Evolutionary conservation across 208 protist species (phyloP).

Genomic region (Angomonas ambiguus): DNA sequence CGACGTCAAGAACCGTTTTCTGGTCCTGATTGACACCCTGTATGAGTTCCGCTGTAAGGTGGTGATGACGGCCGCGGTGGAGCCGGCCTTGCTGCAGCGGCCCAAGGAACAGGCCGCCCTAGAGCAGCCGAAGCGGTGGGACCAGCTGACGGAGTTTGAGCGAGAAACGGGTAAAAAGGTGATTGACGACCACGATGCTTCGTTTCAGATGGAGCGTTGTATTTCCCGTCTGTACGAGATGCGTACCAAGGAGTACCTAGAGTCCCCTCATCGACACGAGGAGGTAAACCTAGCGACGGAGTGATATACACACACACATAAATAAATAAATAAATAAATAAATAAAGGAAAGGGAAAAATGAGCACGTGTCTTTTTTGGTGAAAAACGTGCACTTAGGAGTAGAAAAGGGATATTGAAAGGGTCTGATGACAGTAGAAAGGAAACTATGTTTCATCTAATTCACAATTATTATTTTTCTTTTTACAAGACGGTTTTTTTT

Average conservation of each 20-base stretch:
- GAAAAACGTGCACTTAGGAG: too few relatives aligned
- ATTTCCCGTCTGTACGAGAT: constrained; percentile 87
- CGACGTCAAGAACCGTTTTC: constrained; percentile 83
- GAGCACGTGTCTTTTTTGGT: too few relatives aligned
- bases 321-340: background rate
- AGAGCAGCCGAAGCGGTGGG: constrained; percentile 22
- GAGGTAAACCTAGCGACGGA: constrained; percentile 30
- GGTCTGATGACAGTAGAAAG: too few relatives aligned
- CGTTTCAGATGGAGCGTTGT: constrained; percentile 86
- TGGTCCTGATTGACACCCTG: constrained; percentile 86
- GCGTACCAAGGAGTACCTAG: constrained; percentile 81
- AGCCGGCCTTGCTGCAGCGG: constrained; percentile 47
- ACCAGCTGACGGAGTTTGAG: constrained; percentile 64
- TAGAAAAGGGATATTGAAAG: too few relatives aligned
- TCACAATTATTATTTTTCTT: constrained; percentile 13
- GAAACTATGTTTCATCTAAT: too few relatives aligned
- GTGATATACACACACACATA: constrained; percentile 8
- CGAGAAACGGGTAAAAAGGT: constrained; percentile 63
- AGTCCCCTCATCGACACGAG: constrained; percentile 45
- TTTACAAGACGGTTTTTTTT: constrained; percentile 8
- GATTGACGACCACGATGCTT: constrained; percentile 56
- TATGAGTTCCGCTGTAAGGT: constrained; percentile 86
- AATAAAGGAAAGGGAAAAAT: background rate
- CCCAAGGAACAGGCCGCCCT: constrained; percentile 23
- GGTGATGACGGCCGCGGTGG: constrained; percentile 61